Percentiles rank a stretch among this genome's conserved stretches.
Conservation (phyloP, 2,329 filamentous ascomycete genomes). For the Neurospora sp. region DNA sequence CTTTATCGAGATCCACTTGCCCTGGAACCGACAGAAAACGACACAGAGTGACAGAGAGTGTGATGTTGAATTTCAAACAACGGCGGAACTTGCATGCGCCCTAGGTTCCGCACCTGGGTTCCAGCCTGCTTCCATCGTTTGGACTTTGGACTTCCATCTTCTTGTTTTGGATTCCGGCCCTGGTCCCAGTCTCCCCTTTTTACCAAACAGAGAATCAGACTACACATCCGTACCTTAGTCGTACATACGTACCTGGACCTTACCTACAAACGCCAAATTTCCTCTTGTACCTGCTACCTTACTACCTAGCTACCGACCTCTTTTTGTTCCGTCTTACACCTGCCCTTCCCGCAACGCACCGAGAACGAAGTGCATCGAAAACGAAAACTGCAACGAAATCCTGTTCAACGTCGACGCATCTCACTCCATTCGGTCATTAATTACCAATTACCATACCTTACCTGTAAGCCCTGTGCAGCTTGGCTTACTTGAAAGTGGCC, state of each 20-base stretch:
- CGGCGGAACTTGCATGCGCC: background rate
- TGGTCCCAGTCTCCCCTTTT: background rate
- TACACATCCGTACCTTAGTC: background rate
- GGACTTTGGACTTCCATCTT: background rate
- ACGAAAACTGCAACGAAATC: background rate
- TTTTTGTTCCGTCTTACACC: background rate
- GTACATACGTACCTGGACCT: background rate
- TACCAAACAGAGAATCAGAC: background rate
- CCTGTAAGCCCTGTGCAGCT: background rate
- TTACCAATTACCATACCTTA: background rate
- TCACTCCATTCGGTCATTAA: background rate
- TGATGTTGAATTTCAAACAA: background rate
- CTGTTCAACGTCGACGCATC: background rate
- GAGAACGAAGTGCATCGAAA: background rate
- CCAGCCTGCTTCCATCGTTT: background rate
- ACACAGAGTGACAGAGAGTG: background rate
- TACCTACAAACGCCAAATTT: background rate
- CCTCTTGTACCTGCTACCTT: background rate
- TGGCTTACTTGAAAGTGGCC: background rate
- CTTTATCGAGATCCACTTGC: background rate
- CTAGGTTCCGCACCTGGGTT: background rate
- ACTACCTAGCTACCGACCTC: background rate
- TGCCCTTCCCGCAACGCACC: background rate
- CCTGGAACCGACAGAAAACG: background rate
- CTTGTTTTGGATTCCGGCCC: background rate